Percentiles rank a stretch among this genome's conserved stretches.
phyloP scores from a whole-genome alignment of 2,329 filamentous ascomycete genomes.

The Phialophora chinensis region DNA sequence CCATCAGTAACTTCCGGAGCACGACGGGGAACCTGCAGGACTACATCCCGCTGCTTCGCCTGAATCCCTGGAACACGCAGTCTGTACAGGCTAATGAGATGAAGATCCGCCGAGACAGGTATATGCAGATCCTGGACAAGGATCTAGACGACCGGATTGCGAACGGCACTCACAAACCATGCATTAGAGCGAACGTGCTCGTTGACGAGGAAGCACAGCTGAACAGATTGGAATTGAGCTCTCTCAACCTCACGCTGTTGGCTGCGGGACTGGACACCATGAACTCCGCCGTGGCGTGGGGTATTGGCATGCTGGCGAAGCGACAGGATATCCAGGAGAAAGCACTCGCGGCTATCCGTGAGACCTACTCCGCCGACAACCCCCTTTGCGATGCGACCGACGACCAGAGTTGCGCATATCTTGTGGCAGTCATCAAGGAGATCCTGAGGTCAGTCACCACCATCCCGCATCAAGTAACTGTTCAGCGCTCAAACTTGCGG shows the following conservation, averaged over 20 bases:
- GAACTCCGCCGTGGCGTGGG: slow-evolving; percentile 69
- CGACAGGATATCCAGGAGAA: slow-evolving; percentile 67
- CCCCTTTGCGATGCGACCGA: slow-evolving; percentile 65
- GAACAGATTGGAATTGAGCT: slow-evolving; percentile 66
- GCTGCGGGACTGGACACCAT: slow-evolving; percentile 71
- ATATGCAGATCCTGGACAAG: slow-evolving; percentile 62
- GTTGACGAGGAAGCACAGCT: slow-evolving; percentile 67
- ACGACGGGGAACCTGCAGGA: slow-evolving; percentile 67
- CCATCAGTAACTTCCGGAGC: slow-evolving; percentile 64
- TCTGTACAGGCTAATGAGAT: slow-evolving; percentile 65
- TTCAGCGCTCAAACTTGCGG: neutral
- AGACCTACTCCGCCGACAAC: slow-evolving; percentile 57
- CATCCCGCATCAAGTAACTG: no score
- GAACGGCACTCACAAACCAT: slow-evolving; percentile 65
- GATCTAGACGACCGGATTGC: slow-evolving; percentile 66
- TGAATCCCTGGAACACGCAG: slow-evolving; percentile 67
- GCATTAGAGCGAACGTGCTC: slow-evolving; percentile 71
- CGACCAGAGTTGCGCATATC: slow-evolving; percentile 67
- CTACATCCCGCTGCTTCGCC: slow-evolving; percentile 63
- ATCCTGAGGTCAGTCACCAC: slow-evolving; percentile 50
- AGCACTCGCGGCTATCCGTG: slow-evolving; percentile 61
- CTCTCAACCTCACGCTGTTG: slow-evolving; percentile 71
- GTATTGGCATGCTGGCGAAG: slow-evolving; percentile 63
- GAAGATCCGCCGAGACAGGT: slow-evolving; percentile 64
- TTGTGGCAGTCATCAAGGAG: slow-evolving; percentile 67